phyloP scores from a whole-genome alignment of 257 asterid genomes.

The Nyctanthes arbortristis region DNA sequence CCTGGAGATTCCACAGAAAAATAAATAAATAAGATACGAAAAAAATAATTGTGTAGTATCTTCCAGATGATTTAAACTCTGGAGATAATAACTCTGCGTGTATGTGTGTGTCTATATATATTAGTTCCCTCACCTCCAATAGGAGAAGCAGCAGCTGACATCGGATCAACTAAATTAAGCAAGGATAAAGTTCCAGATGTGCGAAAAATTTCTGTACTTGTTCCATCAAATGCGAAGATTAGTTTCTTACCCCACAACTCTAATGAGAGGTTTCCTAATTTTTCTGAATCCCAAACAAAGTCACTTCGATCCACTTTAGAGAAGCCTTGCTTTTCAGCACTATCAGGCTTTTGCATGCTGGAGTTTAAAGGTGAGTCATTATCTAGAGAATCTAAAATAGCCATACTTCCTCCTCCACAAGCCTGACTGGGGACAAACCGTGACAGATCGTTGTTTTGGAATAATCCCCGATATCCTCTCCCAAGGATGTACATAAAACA shows the following conservation, averaged over 20 bases:
- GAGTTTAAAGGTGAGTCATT: slow-evolving; percentile 66
- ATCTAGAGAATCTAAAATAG: slow-evolving; percentile 95
- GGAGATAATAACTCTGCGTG: slow-evolving; percentile 15
- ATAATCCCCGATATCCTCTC: slow-evolving; percentile 93
- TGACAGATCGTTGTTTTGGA: slow-evolving; percentile 87
- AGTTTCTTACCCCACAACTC: slow-evolving; percentile 92
- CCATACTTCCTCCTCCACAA: slow-evolving; percentile 99
- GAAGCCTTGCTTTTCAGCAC: slow-evolving; percentile 66
- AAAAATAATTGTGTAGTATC: slow-evolving; percentile 5
- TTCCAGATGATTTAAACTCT: slow-evolving; percentile 2
- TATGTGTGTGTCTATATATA: no score
- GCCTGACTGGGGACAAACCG: slow-evolving; percentile 98
- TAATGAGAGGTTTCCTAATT: slow-evolving; percentile 73
- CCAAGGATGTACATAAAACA: slow-evolving; percentile 98
- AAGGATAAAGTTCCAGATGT: slow-evolving; percentile 84
- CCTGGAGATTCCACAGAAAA: slow-evolving; percentile 51
- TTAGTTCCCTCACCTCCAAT: slow-evolving; percentile 78
- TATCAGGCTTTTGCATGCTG: slow-evolving; percentile 73
- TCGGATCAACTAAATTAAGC: slow-evolving; percentile 98
- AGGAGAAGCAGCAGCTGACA: slow-evolving; percentile 98
- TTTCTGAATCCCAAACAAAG: slow-evolving; percentile 95
- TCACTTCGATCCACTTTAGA: slow-evolving; percentile 85
- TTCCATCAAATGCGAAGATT: slow-evolving; percentile 97
- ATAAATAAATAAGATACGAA: slow-evolving; percentile 17
- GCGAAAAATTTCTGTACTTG: slow-evolving; percentile 80